A percentile compares a stretch with the other conserved stretches of the same genome.
These are phyloP conservation scores for Amborella trichopoda DNA, from an alignment of 164 flowering plant genomes.

Conservation along the genomic window DNA sequence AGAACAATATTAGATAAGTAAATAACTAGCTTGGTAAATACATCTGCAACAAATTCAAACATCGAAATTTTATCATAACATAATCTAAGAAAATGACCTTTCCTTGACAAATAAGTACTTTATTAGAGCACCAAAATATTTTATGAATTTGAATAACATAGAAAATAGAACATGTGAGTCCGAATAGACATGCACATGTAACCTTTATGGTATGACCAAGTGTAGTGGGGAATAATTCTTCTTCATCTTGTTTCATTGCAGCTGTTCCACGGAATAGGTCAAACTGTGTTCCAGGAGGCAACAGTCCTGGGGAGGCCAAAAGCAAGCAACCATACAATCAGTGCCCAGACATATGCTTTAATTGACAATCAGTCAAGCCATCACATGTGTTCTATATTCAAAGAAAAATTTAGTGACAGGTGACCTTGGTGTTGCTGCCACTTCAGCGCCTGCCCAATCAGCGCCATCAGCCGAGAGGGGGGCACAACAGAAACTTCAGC, in stretches of 20 bases:
- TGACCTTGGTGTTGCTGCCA: slow-evolving; percentile 99
- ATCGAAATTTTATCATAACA: too few species aligned
- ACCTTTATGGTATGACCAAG: slow-evolving; percentile 88
- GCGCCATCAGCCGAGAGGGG: slow-evolving; percentile 94
- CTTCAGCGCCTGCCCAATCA: slow-evolving; percentile 94
- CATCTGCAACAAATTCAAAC: background rate
- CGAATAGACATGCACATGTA: background rate
- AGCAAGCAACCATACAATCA: background rate
- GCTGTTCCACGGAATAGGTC: slow-evolving; percentile 97
- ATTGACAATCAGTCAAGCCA: background rate
- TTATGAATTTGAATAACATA: too few species aligned
- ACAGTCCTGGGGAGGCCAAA: slow-evolving; percentile 50
- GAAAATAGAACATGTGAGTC: background rate
- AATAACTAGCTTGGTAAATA: background rate
- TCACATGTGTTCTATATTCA: background rate
- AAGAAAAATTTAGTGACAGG: background rate
- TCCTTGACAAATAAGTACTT: too few species aligned
- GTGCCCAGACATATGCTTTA: too few species aligned
- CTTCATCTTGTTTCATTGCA: slow-evolving; percentile 99
- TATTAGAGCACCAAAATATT: too few species aligned
- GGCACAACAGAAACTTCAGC: slow-evolving; percentile 93
- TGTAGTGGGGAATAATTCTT: slow-evolving; percentile 79
- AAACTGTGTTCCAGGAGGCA: slow-evolving; percentile 98
- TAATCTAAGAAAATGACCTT: too few species aligned
- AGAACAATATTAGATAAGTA: background rate